Conservation (phyloP, 805 yeast species). For the Kluyveromyces wickerhamii region DNA sequence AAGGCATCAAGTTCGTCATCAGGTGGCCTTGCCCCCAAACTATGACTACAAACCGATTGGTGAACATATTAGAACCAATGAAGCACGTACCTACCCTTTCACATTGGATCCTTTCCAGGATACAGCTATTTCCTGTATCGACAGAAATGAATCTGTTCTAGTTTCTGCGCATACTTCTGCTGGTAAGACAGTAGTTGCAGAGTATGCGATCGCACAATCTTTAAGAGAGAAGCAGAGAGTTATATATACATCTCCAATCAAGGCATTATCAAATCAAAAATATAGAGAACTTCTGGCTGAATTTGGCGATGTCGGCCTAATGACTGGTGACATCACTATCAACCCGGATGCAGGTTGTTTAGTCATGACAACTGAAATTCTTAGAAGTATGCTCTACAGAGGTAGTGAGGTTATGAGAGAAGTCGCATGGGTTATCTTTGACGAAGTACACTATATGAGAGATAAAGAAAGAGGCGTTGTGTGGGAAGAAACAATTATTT, state of each 20-base stretch:
- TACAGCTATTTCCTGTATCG: slow-evolving; percentile 92
- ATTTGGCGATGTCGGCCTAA: slow-evolving; percentile 93
- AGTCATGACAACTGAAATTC: slow-evolving; percentile 98
- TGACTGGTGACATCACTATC: slow-evolving; percentile 99
- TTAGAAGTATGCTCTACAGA: slow-evolving; percentile 91
- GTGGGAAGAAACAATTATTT: slow-evolving; percentile 97
- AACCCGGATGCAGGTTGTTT: slow-evolving; percentile 97
- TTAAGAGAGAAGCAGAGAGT: slow-evolving; percentile 85
- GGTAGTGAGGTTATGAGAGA: slow-evolving; percentile 98
- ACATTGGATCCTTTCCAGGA: slow-evolving; percentile 96
- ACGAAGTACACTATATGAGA: slow-evolving; percentile 98
- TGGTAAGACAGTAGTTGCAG: slow-evolving; percentile 96
- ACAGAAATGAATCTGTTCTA: slow-evolving; percentile 85
- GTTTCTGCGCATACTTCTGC: slow-evolving; percentile 98
- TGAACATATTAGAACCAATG: slow-evolving; percentile 66
- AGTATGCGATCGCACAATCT: slow-evolving; percentile 95
- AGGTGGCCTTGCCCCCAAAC: slow-evolving; percentile 91
- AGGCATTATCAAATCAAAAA: slow-evolving; percentile 90
- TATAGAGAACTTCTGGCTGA: slow-evolving; percentile 87
- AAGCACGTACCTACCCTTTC: slow-evolving; percentile 90
- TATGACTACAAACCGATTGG: slow-evolving; percentile 84
- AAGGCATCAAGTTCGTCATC: slow-evolving; percentile 93
- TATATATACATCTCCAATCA: slow-evolving; percentile 91
- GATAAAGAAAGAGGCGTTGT: slow-evolving; percentile 98
- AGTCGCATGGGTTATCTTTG: slow-evolving; percentile 97